phyloP scores from a whole-genome alignment of 176 grass and related monocot genomes.

The Melocanna baccifera region DNA sequence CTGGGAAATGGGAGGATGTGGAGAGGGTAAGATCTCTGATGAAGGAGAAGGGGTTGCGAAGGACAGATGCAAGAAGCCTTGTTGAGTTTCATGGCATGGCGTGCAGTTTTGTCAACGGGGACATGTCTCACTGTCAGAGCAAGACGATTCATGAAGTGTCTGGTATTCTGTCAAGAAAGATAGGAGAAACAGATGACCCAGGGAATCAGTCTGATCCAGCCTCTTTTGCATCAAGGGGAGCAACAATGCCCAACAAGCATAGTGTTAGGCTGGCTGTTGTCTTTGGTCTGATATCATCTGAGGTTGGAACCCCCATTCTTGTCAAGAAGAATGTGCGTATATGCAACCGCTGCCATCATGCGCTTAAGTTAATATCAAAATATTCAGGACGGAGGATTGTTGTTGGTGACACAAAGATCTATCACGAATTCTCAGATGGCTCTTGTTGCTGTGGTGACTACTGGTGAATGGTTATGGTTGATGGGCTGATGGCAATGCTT shows the following conservation, averaged over 20 bases:
- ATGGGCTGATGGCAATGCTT: background rate
- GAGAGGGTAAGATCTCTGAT: slow-evolving; percentile 58
- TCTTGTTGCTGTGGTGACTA: slow-evolving; percentile 87
- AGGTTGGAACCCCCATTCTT: slow-evolving; percentile 54
- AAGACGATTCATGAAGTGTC: slow-evolving; percentile 56
- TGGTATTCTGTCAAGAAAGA: slow-evolving; percentile 56
- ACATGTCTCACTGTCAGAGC: slow-evolving; percentile 49
- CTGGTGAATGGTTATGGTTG: slow-evolving; percentile 49
- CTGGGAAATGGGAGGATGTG: slow-evolving; percentile 59
- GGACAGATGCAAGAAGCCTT: slow-evolving; percentile 54
- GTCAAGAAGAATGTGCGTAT: slow-evolving; percentile 91
- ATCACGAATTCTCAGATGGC: slow-evolving; percentile 74
- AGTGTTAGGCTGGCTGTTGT: slow-evolving; percentile 72
- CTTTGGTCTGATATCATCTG: slow-evolving; percentile 67
- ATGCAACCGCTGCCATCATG: slow-evolving; percentile 74
- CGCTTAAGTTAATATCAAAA: slow-evolving; percentile 74
- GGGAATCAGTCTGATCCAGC: slow-evolving; percentile 16
- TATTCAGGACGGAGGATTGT: slow-evolving; percentile 60
- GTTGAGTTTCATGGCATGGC: slow-evolving; percentile 47
- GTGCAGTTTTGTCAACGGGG: slow-evolving; percentile 68
- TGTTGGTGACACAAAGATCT: slow-evolving; percentile 69
- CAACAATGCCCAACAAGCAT: slow-evolving; percentile 52
- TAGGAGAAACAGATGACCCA: slow-evolving; percentile 34
- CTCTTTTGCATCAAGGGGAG: slow-evolving; percentile 20
- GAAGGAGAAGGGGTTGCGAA: slow-evolving; percentile 61